phyloP scores from a whole-genome alignment of 345 rosid species.

The Citrus trifoliata region DNA sequence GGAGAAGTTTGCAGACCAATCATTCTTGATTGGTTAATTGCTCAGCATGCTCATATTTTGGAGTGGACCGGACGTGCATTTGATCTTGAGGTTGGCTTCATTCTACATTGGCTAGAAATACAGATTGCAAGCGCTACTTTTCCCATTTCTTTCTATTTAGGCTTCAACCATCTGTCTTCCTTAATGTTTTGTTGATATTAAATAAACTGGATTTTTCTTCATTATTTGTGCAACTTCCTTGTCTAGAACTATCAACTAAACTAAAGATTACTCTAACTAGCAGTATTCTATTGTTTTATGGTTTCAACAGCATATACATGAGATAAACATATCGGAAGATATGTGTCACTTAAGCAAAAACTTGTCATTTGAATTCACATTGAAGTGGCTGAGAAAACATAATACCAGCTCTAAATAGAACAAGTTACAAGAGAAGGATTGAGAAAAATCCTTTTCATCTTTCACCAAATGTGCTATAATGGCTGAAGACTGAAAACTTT shows the following conservation, averaged over 20 bases:
- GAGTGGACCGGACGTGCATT: constrained; percentile 92
- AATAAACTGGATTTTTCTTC: not conserved
- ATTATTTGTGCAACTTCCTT: not conserved
- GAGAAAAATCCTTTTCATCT: not conserved
- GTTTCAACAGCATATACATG: not conserved
- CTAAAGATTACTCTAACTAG: not conserved
- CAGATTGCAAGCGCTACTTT: not conserved
- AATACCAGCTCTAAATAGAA: not conserved
- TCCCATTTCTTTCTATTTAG: not conserved
- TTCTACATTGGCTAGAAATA: not conserved
- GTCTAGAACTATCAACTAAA: not conserved
- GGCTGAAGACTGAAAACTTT: not conserved
- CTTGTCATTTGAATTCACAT: not conserved
- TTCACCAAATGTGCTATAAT: not conserved
- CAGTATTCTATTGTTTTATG: not conserved
- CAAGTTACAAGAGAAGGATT: not conserved
- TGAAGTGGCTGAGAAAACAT: not conserved
- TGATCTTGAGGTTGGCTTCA: constrained; percentile 76
- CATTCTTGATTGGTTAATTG: constrained; percentile 94
- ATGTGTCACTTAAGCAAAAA: not conserved
- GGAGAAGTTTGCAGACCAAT: constrained; percentile 66
- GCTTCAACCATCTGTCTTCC: not conserved
- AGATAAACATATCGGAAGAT: not conserved
- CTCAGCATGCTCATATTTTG: constrained; percentile 83
- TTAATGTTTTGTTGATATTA: not conserved